Conservation (phyloP, 129 eudicot genomes). For the Flaveria trinervia region DNA sequence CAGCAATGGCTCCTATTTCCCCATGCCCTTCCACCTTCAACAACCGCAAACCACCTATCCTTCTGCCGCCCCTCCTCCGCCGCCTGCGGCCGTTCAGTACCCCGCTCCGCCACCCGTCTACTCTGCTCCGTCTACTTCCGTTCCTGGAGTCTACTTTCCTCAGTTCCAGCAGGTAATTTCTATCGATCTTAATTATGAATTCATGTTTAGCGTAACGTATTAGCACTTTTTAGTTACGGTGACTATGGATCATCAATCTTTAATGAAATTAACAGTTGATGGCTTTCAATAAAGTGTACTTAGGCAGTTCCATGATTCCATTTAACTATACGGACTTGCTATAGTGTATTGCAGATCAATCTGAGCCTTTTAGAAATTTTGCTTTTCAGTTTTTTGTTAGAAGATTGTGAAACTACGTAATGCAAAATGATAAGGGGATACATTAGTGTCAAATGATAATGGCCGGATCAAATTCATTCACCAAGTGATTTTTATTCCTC, state of each 20-base stretch:
- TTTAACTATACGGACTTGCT: background rate
- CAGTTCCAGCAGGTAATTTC: conserved; percentile 72
- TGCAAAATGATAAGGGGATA: background rate
- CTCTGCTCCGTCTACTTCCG: conserved; percentile 47
- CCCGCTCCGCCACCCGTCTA: conserved; percentile 51
- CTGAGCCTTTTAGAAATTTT: background rate
- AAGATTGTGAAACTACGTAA: too few relatives aligned
- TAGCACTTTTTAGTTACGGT: background rate
- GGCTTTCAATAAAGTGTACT: background rate
- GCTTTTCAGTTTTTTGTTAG: background rate
- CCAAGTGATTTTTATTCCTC: background rate
- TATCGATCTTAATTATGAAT: background rate
- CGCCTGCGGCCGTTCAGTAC: conserved; percentile 40
- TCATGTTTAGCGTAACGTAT: background rate
- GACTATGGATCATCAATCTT: background rate
- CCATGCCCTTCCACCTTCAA: conserved; percentile 89
- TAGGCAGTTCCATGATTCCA: background rate
- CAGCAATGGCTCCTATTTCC: conserved; percentile 60
- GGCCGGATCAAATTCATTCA: too few relatives aligned
- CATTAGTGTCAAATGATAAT: background rate
- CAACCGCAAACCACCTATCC: conserved; percentile 53
- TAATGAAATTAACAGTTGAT: background rate
- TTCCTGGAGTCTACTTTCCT: conserved; percentile 58
- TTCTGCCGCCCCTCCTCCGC: conserved; percentile 45
- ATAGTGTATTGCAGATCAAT: background rate